A percentile compares a stretch with the other conserved stretches of the same genome.
Evolutionary conservation across 2,329 filamentous ascomycete genomes (phyloP).

Genomic region (Fusarium sp.): DNA sequence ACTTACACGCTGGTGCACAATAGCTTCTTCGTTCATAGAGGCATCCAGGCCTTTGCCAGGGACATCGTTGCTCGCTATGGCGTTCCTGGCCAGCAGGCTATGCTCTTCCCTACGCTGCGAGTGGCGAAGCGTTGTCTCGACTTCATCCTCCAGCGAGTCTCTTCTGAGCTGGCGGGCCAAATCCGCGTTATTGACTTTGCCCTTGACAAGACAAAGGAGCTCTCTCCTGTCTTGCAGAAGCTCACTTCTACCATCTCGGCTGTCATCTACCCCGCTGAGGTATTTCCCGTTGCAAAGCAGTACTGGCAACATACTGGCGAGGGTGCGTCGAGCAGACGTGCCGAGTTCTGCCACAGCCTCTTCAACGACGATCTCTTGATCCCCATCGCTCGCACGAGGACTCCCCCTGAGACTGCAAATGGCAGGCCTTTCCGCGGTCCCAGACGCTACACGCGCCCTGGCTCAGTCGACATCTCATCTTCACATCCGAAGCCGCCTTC

Average conservation of each 20-base stretch:
- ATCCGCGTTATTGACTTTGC: constrained; percentile 71
- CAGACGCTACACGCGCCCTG: constrained; percentile 76
- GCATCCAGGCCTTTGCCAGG: constrained; percentile 77
- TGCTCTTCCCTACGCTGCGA: constrained; percentile 81
- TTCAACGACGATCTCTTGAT: constrained; percentile 74
- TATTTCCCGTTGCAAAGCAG: constrained; percentile 82
- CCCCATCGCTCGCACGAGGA: constrained; percentile 44
- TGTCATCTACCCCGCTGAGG: constrained; percentile 75
- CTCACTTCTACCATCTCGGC: constrained; percentile 72
- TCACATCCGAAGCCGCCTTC: constrained; percentile 31
- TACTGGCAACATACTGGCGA: constrained; percentile 98
- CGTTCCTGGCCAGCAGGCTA: constrained; percentile 71
- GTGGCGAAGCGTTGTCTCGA: constrained; percentile 78
- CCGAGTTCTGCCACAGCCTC: constrained; percentile 85
- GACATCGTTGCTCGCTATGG: constrained; percentile 75
- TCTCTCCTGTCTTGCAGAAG: constrained; percentile 62
- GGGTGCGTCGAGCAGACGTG: constrained; percentile 88
- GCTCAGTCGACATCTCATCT: constrained; percentile 50
- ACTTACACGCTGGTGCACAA: constrained; percentile 21
- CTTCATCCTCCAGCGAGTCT: constrained; percentile 74
- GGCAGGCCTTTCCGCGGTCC: constrained; percentile 73
- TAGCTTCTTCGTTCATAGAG: constrained; percentile 92
- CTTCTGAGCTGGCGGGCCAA: constrained; percentile 60
- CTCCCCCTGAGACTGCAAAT: constrained; percentile 39
- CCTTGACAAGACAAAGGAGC: constrained; percentile 65